Percentiles rank a stretch among this genome's conserved stretches.
These are phyloP conservation scores for Penicillium sp. DNA, from an alignment of 2,329 filamentous ascomycete genomes.

Conservation along the genomic window DNA sequence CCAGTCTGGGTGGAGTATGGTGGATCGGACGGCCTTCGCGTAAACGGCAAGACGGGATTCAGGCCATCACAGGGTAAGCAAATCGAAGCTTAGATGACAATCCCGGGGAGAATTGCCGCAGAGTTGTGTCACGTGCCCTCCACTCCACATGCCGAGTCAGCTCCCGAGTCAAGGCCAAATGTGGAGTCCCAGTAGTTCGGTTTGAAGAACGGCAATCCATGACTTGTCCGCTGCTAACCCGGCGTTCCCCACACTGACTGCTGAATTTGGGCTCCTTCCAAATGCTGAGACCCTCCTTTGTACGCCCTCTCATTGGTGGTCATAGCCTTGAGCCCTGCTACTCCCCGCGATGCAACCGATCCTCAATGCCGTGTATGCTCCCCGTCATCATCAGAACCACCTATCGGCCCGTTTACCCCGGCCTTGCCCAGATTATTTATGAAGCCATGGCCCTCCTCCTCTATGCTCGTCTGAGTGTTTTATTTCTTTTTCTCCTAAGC, in stretches of 20 bases:
- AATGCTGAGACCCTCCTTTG: background rate
- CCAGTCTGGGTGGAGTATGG: slow-evolving; percentile 1
- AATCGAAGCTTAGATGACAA: slow-evolving; percentile 5
- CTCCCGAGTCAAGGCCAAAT: slow-evolving; percentile 18
- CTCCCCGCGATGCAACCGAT: slow-evolving; percentile 32
- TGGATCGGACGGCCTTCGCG: slow-evolving; percentile 4
- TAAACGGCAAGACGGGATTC: slow-evolving; percentile 2
- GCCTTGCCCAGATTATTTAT: slow-evolving; percentile 28
- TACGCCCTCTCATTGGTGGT: slow-evolving; percentile 5
- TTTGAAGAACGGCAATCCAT: slow-evolving; percentile 28
- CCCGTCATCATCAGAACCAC: slow-evolving; percentile 20
- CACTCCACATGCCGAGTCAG: slow-evolving; percentile 32
- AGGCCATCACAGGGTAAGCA: background rate
- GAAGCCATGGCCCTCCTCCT: slow-evolving; percentile 19
- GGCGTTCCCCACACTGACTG: slow-evolving; percentile 11
- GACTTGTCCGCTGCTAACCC: background rate
- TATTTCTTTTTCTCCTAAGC: background rate
- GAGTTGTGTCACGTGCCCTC: slow-evolving; percentile 21
- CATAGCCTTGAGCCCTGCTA: slow-evolving; percentile 7
- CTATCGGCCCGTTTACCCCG: slow-evolving; percentile 19
- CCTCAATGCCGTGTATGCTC: slow-evolving; percentile 36
- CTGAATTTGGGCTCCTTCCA: background rate
- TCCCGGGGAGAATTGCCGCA: slow-evolving; percentile 26
- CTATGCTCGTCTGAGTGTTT: slow-evolving; percentile 5
- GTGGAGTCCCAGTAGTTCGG: slow-evolving; percentile 16